A percentile compares a stretch with the other conserved stretches of the same genome.
Conservation (phyloP, 331 rosid species). For the Saraca asoca region DNA sequence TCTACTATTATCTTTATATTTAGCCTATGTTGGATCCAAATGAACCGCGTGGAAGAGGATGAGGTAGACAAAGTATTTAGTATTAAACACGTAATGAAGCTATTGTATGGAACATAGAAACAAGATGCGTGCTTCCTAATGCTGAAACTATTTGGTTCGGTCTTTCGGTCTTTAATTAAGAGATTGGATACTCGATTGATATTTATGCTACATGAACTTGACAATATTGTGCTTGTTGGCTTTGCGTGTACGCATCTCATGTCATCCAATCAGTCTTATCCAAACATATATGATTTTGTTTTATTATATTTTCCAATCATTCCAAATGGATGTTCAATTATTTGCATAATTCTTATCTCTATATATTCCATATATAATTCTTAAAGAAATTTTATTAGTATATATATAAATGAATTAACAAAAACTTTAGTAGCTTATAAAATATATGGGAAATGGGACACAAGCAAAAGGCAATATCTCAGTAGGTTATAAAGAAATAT, state of each 20-base stretch:
- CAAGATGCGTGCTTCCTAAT: no score
- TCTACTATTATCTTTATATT: no score
- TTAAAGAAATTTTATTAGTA: background rate
- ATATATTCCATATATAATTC: no score
- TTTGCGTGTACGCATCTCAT: slow-evolving; percentile 52
- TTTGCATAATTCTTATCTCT: background rate
- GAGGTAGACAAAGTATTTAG: no score
- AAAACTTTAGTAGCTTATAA: background rate
- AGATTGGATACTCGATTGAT: no score
- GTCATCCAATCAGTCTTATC: slow-evolving; percentile 36
- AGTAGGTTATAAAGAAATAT: slow-evolving; percentile 45
- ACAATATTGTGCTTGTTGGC: slow-evolving; percentile 19
- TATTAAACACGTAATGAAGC: no score
- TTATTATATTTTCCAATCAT: slow-evolving; percentile 35
- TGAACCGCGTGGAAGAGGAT: no score
- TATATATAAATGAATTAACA: no score
- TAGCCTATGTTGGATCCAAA: no score
- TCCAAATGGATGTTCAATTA: slow-evolving; percentile 11
- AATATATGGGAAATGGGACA: slow-evolving; percentile 40
- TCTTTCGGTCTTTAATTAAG: no score
- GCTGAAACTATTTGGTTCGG: no score
- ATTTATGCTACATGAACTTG: background rate
- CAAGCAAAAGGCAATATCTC: slow-evolving; percentile 50
- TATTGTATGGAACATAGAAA: no score
- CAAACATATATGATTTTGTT: slow-evolving; percentile 29